These are phyloP conservation scores for Stylosanthes scabra DNA, from an alignment of 331 rosid genomes.

Conservation along the genomic window DNA sequence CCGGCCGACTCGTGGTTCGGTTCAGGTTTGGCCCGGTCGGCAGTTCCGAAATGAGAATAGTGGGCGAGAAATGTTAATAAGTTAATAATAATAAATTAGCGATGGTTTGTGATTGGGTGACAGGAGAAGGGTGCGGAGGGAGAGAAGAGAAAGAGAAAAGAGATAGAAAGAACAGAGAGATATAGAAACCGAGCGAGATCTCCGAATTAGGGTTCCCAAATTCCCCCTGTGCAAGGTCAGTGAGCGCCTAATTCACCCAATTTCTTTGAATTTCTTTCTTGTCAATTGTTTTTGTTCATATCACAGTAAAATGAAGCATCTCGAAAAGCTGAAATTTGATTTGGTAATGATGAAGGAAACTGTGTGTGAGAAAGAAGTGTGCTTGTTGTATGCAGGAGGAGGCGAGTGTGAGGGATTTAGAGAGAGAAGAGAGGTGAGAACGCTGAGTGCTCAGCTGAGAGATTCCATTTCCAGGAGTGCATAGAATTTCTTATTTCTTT, in stretches of 20 bases:
- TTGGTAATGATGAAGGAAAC: constrained; percentile 56
- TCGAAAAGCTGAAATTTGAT: constrained; percentile 47
- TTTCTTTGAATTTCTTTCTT: constrained; percentile 42
- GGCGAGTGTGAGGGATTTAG: constrained; percentile 87
- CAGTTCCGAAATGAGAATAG: too few relatives aligned
- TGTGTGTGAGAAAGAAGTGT: constrained; percentile 96
- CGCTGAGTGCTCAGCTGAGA: constrained; percentile 60
- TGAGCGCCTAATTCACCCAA: constrained; percentile 60
- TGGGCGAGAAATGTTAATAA: too few relatives aligned
- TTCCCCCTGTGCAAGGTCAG: constrained; percentile 62
- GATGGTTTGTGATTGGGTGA: neutral
- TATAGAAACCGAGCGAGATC: constrained; percentile 45
- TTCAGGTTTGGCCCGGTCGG: too few relatives aligned
- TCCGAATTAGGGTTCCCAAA: constrained; percentile 52
- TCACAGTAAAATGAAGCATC: constrained; percentile 19
- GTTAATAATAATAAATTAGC: too few relatives aligned
- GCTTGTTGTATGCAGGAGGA: constrained; percentile 90
- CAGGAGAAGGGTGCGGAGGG: constrained; percentile 35
- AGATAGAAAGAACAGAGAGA: constrained; percentile 19
- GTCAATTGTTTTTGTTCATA: constrained; percentile 16
- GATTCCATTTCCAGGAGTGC: constrained; percentile 44
- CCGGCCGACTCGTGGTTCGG: too few relatives aligned
- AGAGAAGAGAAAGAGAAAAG: constrained; percentile 27
- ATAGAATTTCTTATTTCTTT: constrained; percentile 42
- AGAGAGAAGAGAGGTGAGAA: constrained; percentile 71